Percentiles rank a stretch among this genome's conserved stretches.
Conservation (phyloP, 2,329 filamentous ascomycete genomes). For the Neonectria faginata region DNA sequence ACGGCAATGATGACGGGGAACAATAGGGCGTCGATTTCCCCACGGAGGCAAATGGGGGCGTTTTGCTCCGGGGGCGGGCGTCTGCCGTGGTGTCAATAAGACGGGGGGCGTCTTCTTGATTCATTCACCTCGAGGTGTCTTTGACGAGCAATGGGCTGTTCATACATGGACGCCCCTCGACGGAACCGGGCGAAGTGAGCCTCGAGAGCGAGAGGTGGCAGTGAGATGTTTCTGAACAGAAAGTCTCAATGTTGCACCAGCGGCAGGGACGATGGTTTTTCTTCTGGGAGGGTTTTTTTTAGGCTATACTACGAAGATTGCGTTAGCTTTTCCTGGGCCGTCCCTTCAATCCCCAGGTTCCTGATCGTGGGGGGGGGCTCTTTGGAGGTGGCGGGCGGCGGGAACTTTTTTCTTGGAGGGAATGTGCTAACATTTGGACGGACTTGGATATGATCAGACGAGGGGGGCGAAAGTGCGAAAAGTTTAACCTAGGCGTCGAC, state of each 20-base stretch:
- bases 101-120: constrained; percentile 21
- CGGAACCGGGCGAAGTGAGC: constrained; percentile 1
- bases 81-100: neutral
- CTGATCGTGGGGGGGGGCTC: neutral
- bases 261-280: constrained; percentile 16
- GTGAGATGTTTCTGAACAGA: constrained; percentile 21
- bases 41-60: constrained; percentile 25
- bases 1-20: neutral
- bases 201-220: constrained; percentile 11
- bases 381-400: neutral
- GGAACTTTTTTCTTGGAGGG: neutral
- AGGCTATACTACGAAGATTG: neutral
- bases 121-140: constrained; percentile 27
- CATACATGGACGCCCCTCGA: constrained; percentile 23
- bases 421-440: neutral
- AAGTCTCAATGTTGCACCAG: constrained; percentile 22
- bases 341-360: constrained; percentile 16
- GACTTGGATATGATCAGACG: neutral
- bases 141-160: constrained; percentile 5
- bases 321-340: constrained; percentile 2
- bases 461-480: constrained; percentile 3
- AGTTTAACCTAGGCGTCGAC: neutral
- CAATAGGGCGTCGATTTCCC: constrained; percentile 11
- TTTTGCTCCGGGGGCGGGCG: constrained; percentile 20
- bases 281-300: neutral